These are phyloP conservation scores for Trypanosoma melophagium DNA, from an alignment of 208 protist genomes.

Conservation along the genomic window DNA sequence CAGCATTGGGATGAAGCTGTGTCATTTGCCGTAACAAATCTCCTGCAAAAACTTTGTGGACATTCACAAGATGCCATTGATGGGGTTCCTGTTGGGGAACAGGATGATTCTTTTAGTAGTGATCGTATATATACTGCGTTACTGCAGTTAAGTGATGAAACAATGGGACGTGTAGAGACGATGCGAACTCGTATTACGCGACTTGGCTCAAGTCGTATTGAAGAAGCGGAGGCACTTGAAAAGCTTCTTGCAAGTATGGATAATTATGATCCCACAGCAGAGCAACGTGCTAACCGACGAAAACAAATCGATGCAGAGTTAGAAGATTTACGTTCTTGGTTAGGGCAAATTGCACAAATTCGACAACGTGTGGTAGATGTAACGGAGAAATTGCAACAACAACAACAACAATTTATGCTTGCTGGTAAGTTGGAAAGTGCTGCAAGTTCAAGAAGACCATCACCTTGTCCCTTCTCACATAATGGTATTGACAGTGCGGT, in stretches of 20 bases:
- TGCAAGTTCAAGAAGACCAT: neutral
- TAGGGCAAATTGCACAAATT: constrained; percentile 21
- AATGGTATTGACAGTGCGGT: neutral
- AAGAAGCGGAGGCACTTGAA: constrained; percentile 36
- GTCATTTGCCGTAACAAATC: neutral
- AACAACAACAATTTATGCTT: too few species aligned
- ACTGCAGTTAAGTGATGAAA: constrained; percentile 44
- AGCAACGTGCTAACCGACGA: constrained; percentile 26
- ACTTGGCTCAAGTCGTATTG: constrained; percentile 36
- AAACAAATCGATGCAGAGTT: constrained; percentile 33
- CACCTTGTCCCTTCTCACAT: neutral
- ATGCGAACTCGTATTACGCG: constrained; percentile 44
- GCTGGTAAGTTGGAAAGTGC: too few species aligned
- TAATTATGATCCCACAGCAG: constrained; percentile 45
- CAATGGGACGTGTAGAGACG: constrained; percentile 28
- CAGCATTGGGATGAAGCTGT: constrained; percentile 4
- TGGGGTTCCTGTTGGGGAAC: neutral
- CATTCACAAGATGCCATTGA: neutral
- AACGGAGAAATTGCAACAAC: constrained; percentile 32
- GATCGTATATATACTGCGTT: constrained; percentile 5
- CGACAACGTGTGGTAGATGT: constrained; percentile 26
- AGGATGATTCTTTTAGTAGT: neutral
- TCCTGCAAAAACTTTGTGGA: neutral
- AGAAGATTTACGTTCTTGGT: constrained; percentile 32
- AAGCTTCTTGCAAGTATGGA: constrained; percentile 32